Base-by-base conservation (phyloP, 2,329 filamentous ascomycete species). In the Colletotrichum chrysophilum region DNA sequence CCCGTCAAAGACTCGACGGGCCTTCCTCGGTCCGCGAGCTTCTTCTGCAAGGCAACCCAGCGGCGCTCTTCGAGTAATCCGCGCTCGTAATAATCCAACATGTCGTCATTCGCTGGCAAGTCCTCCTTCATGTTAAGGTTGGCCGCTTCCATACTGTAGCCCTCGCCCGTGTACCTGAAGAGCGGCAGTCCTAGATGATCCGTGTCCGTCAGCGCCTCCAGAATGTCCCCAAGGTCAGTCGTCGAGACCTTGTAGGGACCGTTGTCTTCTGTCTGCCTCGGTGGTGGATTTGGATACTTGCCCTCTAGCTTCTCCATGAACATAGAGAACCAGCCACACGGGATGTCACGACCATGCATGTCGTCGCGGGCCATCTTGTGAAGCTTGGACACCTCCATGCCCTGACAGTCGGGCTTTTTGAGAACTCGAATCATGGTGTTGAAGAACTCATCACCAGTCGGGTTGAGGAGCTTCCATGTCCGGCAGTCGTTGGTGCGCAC, bases 341-440 rank as follows among this genome's bases (percentile, higher is more conserved):
- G n/a, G 43, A 52, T 4, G 43, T 2, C 43, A 21, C 43, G 43
- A 1, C 7, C n/a, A 1, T 21, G 43, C 43, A 52, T 21, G n/a
- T 24, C 2, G 8, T 21, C n/a, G 43, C 43, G 43, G n/a, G 43
- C n/a, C 1, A 52, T 52, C 10, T 13, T 21, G n/a, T 52, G 43
- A 52, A 52, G 43, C 43, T 21, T 1, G 43, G 43, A 2, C 43
- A 52, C 0, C 2, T 52, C n/a, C n/a, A 52, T 52, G 6, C n/a
- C 10, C 43, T 52, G 16, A 1, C 5, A 0, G 0, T 48, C 18
- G n/a, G 1, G 43, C 43, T 48, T 0, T 2, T 24, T 3, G 43
- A 48, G 0, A 7, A 52, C 2, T 2, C 43, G 43, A 0, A 52
- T 52, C 43, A 52, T 52, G 43, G 43, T 52, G n/a, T 24, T 52